These are phyloP conservation scores for Royoungia palumana DNA, from an alignment of 768 basidiomycete genomes.

Conservation along the genomic window DNA sequence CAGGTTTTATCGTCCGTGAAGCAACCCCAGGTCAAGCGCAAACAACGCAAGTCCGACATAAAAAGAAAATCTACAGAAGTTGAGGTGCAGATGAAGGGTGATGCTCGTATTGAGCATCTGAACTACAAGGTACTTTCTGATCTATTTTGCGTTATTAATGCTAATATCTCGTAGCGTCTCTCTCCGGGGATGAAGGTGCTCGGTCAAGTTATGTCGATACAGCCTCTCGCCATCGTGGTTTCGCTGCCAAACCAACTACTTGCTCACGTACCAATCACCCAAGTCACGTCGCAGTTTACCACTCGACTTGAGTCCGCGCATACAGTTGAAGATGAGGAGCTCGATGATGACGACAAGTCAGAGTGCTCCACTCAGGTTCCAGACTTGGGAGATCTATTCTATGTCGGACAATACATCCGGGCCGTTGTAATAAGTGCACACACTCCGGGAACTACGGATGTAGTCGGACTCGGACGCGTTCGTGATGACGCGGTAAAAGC, in stretches of 20 bases:
- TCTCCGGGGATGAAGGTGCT: slow-evolving; percentile 82
- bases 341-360: slow-evolving; percentile 47
- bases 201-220: slow-evolving; percentile 80
- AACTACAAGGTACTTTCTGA: slow-evolving; percentile 76
- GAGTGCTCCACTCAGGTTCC: slow-evolving; percentile 43
- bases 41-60: slow-evolving; percentile 48
- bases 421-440: slow-evolving; percentile 70
- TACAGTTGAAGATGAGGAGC: slow-evolving; percentile 42
- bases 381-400: slow-evolving; percentile 73
- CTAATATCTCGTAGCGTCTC: slow-evolving; percentile 54
- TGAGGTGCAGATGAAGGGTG: slow-evolving; percentile 38
- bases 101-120: slow-evolving; percentile 80
- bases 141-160: neutral
- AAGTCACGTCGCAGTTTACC: slow-evolving; percentile 81
- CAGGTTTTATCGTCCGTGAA: slow-evolving; percentile 39
- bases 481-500: slow-evolving; percentile 65
- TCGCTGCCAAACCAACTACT: slow-evolving; percentile 96
- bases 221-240: slow-evolving; percentile 85
- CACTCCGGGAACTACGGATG: slow-evolving; percentile 60
- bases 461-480: slow-evolving; percentile 53
- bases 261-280: slow-evolving; percentile 92
- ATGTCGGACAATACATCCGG: slow-evolving; percentile 82
- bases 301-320: slow-evolving; percentile 61
- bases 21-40: slow-evolving; percentile 37
- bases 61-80: slow-evolving; percentile 29